phyloP scores from a whole-genome alignment of 805 yeast species.

The Saccharomycopsis sp. region DNA sequence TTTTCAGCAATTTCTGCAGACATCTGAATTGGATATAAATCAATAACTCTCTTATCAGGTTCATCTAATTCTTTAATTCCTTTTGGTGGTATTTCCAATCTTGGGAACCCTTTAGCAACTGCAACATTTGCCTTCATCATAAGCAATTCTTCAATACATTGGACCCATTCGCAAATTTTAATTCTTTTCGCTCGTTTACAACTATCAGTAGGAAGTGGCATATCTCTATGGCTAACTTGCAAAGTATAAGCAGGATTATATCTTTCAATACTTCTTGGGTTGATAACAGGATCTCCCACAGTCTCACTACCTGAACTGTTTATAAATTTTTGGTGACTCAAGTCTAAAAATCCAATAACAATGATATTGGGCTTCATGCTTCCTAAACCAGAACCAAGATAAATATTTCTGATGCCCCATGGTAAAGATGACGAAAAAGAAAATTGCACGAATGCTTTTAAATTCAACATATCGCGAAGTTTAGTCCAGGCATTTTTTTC shows the following conservation, averaged over 20 bases:
- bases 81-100: constrained; percentile 54
- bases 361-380: constrained; percentile 97
- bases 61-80: constrained; percentile 25
- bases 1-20: constrained; percentile 67
- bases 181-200: constrained; percentile 61
- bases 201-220: constrained; percentile 64
- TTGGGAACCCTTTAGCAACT: constrained; percentile 80
- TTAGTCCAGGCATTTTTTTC: constrained; percentile 81
- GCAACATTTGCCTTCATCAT: constrained; percentile 89
- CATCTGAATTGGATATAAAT: constrained; percentile 96
- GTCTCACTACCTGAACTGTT: neutral
- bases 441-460: constrained; percentile 93
- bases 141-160: constrained; percentile 81
- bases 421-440: constrained; percentile 80
- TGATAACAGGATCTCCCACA: neutral
- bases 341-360: constrained; percentile 81
- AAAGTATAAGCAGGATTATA: constrained; percentile 14
- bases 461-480: constrained; percentile 64
- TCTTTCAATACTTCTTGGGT: constrained; percentile 15
- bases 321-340: constrained; percentile 26
- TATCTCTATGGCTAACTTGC: constrained; percentile 14
- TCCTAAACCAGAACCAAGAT: constrained; percentile 91
- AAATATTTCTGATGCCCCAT: constrained; percentile 94
- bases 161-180: constrained; percentile 80
- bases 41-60: constrained; percentile 52